Percentiles rank a stretch among this genome's conserved stretches.
Evolutionary conservation across 768 basidiomycete genomes (phyloP).

Genomic region (Phlegmacium glaucopus): DNA sequence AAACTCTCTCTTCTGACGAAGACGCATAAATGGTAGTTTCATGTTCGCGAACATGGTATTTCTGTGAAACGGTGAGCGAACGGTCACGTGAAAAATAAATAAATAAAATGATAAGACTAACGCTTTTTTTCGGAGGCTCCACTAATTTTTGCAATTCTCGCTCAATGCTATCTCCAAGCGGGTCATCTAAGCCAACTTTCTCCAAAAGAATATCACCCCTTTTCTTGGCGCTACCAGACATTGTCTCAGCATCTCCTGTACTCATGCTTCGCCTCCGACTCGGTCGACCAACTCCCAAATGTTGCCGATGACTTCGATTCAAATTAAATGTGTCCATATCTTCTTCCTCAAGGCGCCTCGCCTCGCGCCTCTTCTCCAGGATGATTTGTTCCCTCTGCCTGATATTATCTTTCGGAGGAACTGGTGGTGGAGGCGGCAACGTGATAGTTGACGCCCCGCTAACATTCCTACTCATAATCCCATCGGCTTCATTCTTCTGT

Average conservation of each 20-base stretch:
- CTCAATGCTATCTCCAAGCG: conserved; percentile 67
- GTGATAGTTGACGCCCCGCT: conserved; percentile 40
- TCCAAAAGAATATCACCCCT: conserved; percentile 37
- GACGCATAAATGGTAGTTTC: conserved; percentile 78
- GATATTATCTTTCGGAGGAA: conserved; percentile 66
- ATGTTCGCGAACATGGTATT: conserved; percentile 80
- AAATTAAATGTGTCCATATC: conserved; percentile 10
- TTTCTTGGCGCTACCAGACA: conserved; percentile 31
- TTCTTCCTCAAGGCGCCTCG: conserved; percentile 46
- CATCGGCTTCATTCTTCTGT: conserved; percentile 30
- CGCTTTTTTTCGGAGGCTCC: conserved; percentile 43
- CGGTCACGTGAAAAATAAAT: neutral
- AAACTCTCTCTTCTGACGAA: conserved; percentile 71
- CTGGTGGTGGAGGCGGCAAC: conserved; percentile 40
- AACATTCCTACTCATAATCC: conserved; percentile 35
- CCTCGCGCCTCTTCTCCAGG: conserved; percentile 64
- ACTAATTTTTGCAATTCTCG: conserved; percentile 66
- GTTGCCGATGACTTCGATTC: conserved; percentile 19
- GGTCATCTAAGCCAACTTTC: conserved; percentile 43
- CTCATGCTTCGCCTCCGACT: conserved; percentile 71
- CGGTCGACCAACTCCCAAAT: conserved; percentile 45
- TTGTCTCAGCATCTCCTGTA: conserved; percentile 65
- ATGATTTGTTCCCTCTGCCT: conserved; percentile 64
- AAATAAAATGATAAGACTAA: conserved; percentile 23
- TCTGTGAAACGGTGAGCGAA: conserved; percentile 37